Evolutionary conservation across 768 basidiomycete species (phyloP).

Genomic region (Podaxis sp.): DNA sequence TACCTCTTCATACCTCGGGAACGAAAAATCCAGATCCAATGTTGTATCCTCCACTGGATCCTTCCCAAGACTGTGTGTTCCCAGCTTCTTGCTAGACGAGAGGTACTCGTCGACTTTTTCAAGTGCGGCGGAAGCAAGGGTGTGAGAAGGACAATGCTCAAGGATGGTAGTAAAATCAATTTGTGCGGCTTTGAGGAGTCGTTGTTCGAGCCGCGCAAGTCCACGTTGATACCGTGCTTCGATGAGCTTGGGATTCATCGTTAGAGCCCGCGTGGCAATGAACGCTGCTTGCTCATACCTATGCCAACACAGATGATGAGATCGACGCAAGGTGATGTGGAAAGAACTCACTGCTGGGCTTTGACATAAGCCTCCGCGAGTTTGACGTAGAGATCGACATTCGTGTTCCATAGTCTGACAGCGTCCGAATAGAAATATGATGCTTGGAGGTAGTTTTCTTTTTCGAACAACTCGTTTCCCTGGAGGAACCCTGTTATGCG

Average conservation of each 20-base stretch:
- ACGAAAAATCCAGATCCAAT: constrained; percentile 20
- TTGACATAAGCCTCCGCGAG: constrained; percentile 37
- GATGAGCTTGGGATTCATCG: constrained; percentile 35
- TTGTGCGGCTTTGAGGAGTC: constrained; percentile 29
- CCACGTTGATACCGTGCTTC: constrained; percentile 44
- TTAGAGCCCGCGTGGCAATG: constrained; percentile 36
- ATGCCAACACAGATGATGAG: constrained; percentile 5
- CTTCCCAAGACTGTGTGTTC: not conserved
- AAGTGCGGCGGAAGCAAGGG: constrained; percentile 14
- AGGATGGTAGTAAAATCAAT: constrained; percentile 31
- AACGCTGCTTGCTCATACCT: constrained; percentile 41
- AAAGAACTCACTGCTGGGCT: constrained; percentile 28
- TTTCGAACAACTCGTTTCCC: constrained; percentile 34
- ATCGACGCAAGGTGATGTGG: constrained; percentile 5
- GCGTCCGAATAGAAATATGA: constrained; percentile 35
- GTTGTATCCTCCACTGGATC: constrained; percentile 11
- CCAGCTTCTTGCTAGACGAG: constrained; percentile 11
- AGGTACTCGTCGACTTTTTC: constrained; percentile 22
- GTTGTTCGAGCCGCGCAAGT: constrained; percentile 37
- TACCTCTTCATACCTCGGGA: constrained; percentile 27
- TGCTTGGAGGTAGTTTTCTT: constrained; percentile 32
- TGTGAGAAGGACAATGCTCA: constrained; percentile 22
- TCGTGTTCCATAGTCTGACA: constrained; percentile 31
- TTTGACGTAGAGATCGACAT: constrained; percentile 33
- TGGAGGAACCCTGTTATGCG: constrained; percentile 19